Evolutionary conservation across 2,329 filamentous ascomycete species (phyloP), one percentile per base, ranked within the genome.

Genomic region (Monilinia fructigena): DNA sequence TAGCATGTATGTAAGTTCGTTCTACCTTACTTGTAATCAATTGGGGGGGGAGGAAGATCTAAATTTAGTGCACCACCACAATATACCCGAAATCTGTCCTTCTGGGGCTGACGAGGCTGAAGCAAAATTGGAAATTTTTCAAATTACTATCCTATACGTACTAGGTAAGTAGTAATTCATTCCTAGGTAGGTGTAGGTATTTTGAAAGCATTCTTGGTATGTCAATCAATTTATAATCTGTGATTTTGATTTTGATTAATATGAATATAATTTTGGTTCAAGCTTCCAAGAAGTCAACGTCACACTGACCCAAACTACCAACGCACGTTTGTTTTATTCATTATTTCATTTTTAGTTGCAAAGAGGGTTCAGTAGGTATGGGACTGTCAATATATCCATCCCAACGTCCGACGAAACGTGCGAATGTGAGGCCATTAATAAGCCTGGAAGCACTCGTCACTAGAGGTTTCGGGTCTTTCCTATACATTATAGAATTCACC

Each of bases 51-150:
- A 23, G 26, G 28, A 2, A 20, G 16, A 38, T 60, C 55, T 65
- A 65, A 65, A 53, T 60, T 65, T 65, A 65, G 63, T 65, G 42
- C 54, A 52, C 45, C 40, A 26, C 18, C 35, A 40, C 59, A 50
- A 16, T 47, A 50, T 60, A 61, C 40, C 47, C 63, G 63, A 65
- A 65, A 65, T 65, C 63, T 65, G 63, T 65, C 63, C 63, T 65
- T 65, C 63, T 65, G 38, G 26, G 56, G 55, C 47, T 65, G 55
- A 65, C 55, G 48, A 65, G 63, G 63, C 63, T 65, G 63, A 45
- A 28, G 63, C n/a, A 26, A 26, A 50, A 38, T 47, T 47, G 3
- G 5, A 47, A 10, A 20, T 47, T 47, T 16, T 4, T 5, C 31
- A 35, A 7, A 35, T 35, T 35, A 8, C 31, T 35, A 35, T 35